These are phyloP conservation scores for Aureobasidium sp. DNA, from an alignment of 2,329 filamentous ascomycete species.

Conservation along the genomic window DNA sequence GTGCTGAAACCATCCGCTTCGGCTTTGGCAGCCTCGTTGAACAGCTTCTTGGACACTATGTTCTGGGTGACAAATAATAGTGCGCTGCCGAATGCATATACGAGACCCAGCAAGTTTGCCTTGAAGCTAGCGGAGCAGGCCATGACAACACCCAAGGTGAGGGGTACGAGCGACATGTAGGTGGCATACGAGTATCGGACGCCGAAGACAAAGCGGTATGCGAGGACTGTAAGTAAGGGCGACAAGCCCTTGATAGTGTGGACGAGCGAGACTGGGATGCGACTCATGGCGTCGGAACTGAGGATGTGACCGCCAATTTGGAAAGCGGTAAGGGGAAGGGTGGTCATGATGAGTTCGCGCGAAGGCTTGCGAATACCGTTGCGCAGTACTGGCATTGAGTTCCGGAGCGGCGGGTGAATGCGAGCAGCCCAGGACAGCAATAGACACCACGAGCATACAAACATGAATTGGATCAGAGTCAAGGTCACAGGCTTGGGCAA, in stretches of 20 bases:
- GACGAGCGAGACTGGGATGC: constrained; percentile 92
- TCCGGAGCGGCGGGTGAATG: constrained; percentile 61
- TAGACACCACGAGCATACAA: constrained; percentile 83
- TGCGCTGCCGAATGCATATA: constrained; percentile 79
- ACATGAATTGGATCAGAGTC: constrained; percentile 86
- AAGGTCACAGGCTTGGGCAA: constrained; percentile 86
- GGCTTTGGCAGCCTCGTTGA: constrained; percentile 83
- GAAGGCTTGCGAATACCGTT: constrained; percentile 76
- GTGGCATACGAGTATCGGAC: constrained; percentile 82
- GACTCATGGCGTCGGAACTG: constrained; percentile 85
- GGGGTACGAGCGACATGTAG: constrained; percentile 65
- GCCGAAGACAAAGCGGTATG: constrained; percentile 81
- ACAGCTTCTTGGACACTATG: constrained; percentile 95
- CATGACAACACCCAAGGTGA: constrained; percentile 90
- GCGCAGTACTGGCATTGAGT: constrained; percentile 66
- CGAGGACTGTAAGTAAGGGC: constrained; percentile 87
- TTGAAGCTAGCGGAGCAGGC: constrained; percentile 83
- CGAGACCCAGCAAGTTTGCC: constrained; percentile 72
- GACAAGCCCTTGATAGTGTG: constrained; percentile 98
- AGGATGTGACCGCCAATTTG: constrained; percentile 90
- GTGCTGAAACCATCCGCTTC: constrained; percentile 62
- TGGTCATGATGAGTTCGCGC: constrained; percentile 73
- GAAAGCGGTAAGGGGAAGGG: constrained; percentile 84
- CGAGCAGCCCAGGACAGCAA: constrained; percentile 67
- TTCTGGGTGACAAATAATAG: constrained; percentile 97